Evolutionary conservation across 495 filamentous ascomycete genomes (phyloP), one percentile per base, ranked within the genome.

Genomic region (Clohesyomyces aquaticus): DNA sequence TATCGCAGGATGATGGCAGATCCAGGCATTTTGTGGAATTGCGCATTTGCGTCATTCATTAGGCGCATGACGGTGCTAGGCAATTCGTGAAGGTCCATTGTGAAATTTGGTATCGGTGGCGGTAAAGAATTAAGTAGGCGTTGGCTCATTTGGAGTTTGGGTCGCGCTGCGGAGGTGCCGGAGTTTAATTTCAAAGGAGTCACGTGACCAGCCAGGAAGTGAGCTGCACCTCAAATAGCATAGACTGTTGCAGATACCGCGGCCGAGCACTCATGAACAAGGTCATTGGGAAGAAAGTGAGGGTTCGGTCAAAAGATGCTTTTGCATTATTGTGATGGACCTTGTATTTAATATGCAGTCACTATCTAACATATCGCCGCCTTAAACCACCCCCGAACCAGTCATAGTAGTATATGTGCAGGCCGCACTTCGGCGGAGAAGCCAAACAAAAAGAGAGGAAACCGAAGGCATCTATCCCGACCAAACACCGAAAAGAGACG

Each of bases 1-100:
- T 99, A 99, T 60, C 94, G 89, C 55, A 96, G 84, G 68, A 97
- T 81, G 66, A 99, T 96, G 21, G 94, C 89, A 38, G 92, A 96
- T 46, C 94, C 94, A 42, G 94, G 94, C 53, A 98, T 79, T 68
- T 88, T 89, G 61, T 96, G 91, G 75, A 98, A 96, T 16, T 65
- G 63, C 0, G 50, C 51, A 29, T 58, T 65, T 4, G 60, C 64
- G 47, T 71, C 68, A 49, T 61, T 57, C 26, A 71, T 23, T 11
- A 67, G 51, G 43, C 64, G 64, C 22, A 66, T 26, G n/a, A 62
- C 12, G 21, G 38, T 58, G 56, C 42, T 47, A 58, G 67, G 68
- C 21, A 60, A 48, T 0, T 64, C 55, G 32, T 65, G 41, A 43
- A 71, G 25, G 35, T 71, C 68, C 68, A 71, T 71, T 4, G 47